phyloP scores from a whole-genome alignment of 2,329 filamentous ascomycete genomes.

The Kalmusia sp. region DNA sequence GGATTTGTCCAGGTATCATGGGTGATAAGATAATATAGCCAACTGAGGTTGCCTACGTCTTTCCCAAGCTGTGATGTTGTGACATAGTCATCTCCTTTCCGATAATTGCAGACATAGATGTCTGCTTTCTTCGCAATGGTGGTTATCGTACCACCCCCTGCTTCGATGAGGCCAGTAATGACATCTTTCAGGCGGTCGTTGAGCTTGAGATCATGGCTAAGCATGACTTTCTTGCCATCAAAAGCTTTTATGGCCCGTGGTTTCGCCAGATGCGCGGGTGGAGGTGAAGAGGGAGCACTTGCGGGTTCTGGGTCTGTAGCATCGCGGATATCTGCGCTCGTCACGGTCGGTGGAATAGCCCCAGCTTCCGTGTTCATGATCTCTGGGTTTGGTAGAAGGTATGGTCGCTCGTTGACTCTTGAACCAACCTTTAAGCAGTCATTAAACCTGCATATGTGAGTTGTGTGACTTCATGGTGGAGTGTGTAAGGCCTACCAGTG shows the following conservation, averaged over 20 bases:
- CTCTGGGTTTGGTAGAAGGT: slow-evolving; percentile 84
- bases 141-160: slow-evolving; percentile 75
- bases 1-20: slow-evolving; percentile 90
- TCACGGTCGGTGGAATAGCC: slow-evolving; percentile 55
- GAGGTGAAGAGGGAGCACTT: slow-evolving; percentile 26
- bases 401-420: slow-evolving; percentile 87
- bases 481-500: slow-evolving; percentile 72
- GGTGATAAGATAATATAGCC: slow-evolving; percentile 92
- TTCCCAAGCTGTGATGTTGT: slow-evolving; percentile 78
- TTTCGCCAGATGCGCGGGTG: slow-evolving; percentile 26
- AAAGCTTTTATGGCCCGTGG: slow-evolving; percentile 67
- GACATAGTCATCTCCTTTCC: slow-evolving; percentile 80
- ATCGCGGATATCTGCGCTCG: slow-evolving; percentile 43
- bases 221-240: slow-evolving; percentile 75
- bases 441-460: slow-evolving; percentile 74
- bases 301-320: slow-evolving; percentile 42
- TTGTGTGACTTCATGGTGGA: background rate
- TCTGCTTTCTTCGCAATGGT: slow-evolving; percentile 72
- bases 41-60: slow-evolving; percentile 89
- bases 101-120: slow-evolving; percentile 86
- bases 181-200: slow-evolving; percentile 70
- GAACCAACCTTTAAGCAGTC: slow-evolving; percentile 94
- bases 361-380: slow-evolving; percentile 61
- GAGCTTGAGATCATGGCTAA: slow-evolving; percentile 77
- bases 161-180: slow-evolving; percentile 72